These are phyloP conservation scores for Metroxylon sagu DNA, from an alignment of 176 grass and related monocot genomes.

Conservation along the genomic window DNA sequence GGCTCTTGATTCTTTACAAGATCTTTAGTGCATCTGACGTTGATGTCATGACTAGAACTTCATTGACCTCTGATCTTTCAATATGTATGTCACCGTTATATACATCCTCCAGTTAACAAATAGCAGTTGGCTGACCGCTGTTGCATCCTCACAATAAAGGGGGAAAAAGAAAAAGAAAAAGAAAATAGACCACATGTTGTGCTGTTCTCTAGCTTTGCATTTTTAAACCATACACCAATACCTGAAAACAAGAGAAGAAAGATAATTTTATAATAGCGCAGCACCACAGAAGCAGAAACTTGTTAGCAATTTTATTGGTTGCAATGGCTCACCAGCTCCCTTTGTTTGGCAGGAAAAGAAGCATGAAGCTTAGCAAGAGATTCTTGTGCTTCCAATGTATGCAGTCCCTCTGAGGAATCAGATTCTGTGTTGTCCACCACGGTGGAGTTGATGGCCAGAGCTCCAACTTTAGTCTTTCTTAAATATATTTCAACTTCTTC, in stretches of 20 bases:
- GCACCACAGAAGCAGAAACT: background rate
- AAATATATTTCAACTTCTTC: slow-evolving; percentile 55
- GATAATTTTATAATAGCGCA: slow-evolving; percentile 3
- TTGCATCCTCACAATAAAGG: too few species aligned
- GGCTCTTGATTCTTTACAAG: too few species aligned
- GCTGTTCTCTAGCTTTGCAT: slow-evolving; percentile 15
- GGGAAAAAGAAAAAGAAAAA: background rate
- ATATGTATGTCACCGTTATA: too few species aligned
- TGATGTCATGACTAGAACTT: too few species aligned
- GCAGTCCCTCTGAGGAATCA: background rate
- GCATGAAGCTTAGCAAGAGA: slow-evolving; percentile 3
- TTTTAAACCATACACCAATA: slow-evolving; percentile 32
- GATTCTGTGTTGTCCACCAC: background rate
- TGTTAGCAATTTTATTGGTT: background rate
- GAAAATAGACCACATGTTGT: background rate
- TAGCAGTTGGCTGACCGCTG: too few species aligned
- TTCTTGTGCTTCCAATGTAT: slow-evolving; percentile 9
- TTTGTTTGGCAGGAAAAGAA: background rate
- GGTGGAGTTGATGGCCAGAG: slow-evolving; percentile 2
- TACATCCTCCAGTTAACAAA: too few species aligned
- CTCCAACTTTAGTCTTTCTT: slow-evolving; percentile 16
- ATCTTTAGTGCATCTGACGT: too few species aligned
- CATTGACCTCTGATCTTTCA: too few species aligned
- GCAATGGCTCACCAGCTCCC: slow-evolving; percentile 13
- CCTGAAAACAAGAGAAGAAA: slow-evolving; percentile 13